Conservation (phyloP, 177 flowering plant species). For the Vitis hybrid region DNA sequence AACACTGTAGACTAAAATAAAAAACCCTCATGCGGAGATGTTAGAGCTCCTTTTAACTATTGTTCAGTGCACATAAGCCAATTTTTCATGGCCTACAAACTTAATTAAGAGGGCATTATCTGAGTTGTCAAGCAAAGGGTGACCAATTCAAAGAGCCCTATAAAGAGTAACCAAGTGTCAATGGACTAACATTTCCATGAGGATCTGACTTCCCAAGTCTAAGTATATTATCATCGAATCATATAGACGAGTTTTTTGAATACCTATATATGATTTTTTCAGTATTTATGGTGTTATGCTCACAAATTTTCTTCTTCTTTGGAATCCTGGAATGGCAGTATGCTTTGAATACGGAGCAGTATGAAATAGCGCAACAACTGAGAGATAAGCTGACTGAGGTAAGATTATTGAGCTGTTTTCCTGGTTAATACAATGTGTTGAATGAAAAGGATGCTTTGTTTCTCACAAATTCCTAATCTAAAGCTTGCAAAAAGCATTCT, state of each 20-base stretch:
- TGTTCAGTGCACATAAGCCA: no score
- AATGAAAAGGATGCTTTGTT: no score
- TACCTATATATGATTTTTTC: background rate
- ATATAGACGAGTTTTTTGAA: no score
- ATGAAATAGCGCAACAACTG: conserved; percentile 80
- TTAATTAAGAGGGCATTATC: background rate
- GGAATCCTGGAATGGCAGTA: conserved; percentile 45
- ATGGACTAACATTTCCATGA: background rate
- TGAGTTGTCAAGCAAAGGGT: background rate
- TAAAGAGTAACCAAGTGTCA: background rate
- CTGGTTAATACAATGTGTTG: background rate
- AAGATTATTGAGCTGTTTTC: conserved; percentile 7
- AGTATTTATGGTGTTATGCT: background rate
- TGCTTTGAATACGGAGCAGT: conserved; percentile 87
- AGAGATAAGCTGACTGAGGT: conserved; percentile 92
- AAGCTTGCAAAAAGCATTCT: no score
- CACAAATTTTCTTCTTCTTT: conserved; percentile 12
- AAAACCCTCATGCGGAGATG: no score
- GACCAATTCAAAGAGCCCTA: background rate
- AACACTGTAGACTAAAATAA: background rate
- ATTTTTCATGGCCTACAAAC: background rate
- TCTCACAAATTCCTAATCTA: no score
- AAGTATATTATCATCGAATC: no score
- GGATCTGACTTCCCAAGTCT: background rate
- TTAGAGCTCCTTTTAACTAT: background rate